Conservation (phyloP, 2,329 filamentous ascomycete genomes). For the Blastomyces parvus region DNA sequence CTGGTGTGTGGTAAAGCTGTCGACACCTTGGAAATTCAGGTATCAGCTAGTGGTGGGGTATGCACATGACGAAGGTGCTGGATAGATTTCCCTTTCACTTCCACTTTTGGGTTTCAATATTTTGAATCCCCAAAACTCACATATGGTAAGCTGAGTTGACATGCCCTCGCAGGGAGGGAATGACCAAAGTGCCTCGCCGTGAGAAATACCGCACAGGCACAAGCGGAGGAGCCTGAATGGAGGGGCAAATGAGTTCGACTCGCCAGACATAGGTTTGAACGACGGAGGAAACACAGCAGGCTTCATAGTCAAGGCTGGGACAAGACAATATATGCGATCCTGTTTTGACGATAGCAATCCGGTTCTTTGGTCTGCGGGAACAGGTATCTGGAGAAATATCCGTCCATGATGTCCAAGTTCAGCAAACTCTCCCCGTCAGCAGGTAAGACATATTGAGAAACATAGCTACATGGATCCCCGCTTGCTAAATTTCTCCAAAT, state of each 20-base stretch:
- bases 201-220: not conserved
- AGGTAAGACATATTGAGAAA: not conserved
- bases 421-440: not conserved
- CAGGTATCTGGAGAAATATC: not conserved
- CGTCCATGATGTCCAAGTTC: not conserved
- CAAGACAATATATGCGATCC: not conserved
- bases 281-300: not conserved
- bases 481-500: not conserved
- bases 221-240: not conserved
- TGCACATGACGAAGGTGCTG: not conserved
- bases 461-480: not conserved
- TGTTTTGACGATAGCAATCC: not conserved
- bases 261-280: not conserved
- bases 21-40: not conserved
- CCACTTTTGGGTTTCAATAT: not conserved
- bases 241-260: not conserved
- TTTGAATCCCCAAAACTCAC: not conserved
- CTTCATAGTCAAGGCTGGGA: not conserved
- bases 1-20: not conserved
- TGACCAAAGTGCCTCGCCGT: not conserved
- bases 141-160: no score
- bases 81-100: not conserved
- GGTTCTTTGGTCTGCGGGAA: not conserved
- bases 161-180: not conserved
- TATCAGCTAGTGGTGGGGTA: not conserved